These are phyloP conservation scores for Panus rudis DNA, from an alignment of 768 basidiomycete genomes.

Conservation along the genomic window DNA sequence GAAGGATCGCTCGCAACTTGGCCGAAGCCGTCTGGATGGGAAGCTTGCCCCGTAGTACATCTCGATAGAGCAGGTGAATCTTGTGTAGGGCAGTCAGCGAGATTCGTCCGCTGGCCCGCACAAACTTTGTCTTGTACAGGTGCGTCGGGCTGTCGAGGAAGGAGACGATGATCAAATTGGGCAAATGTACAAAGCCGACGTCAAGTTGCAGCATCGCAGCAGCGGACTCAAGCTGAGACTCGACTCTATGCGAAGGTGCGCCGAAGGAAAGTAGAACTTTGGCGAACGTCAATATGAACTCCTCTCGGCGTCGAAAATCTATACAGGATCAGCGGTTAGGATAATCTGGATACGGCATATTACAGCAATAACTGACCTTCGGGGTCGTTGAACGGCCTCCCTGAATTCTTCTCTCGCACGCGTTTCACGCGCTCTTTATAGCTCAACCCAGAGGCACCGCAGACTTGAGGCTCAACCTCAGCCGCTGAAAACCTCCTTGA, in stretches of 20 bases:
- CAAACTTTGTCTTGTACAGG: slow-evolving; percentile 77
- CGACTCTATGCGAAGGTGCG: slow-evolving; percentile 90
- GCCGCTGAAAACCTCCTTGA: no score
- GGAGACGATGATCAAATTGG: slow-evolving; percentile 72
- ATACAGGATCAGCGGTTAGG: background rate
- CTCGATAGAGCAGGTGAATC: slow-evolving; percentile 79
- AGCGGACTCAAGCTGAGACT: slow-evolving; percentile 78
- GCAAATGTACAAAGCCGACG: slow-evolving; percentile 79
- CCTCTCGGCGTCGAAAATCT: slow-evolving; percentile 24
- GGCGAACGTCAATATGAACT: slow-evolving; percentile 81
- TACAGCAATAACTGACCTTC: no score
- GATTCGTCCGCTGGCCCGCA: slow-evolving; percentile 73
- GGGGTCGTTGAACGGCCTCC: no score
- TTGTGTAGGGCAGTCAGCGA: slow-evolving; percentile 77
- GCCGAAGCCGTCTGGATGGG: slow-evolving; percentile 65
- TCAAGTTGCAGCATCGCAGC: slow-evolving; percentile 72
- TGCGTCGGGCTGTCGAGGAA: slow-evolving; percentile 70
- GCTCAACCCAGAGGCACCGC: no score
- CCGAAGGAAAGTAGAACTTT: slow-evolving; percentile 88
- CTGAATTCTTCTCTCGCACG: no score
- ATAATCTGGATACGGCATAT: slow-evolving; percentile 3
- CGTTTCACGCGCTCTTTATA: no score
- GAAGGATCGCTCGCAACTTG: slow-evolving; percentile 57
- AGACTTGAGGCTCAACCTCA: no score
- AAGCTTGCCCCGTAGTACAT: slow-evolving; percentile 80